Evolutionary conservation across 805 yeast genomes (phyloP).

Genomic region (Hyphopichia homilentoma): DNA sequence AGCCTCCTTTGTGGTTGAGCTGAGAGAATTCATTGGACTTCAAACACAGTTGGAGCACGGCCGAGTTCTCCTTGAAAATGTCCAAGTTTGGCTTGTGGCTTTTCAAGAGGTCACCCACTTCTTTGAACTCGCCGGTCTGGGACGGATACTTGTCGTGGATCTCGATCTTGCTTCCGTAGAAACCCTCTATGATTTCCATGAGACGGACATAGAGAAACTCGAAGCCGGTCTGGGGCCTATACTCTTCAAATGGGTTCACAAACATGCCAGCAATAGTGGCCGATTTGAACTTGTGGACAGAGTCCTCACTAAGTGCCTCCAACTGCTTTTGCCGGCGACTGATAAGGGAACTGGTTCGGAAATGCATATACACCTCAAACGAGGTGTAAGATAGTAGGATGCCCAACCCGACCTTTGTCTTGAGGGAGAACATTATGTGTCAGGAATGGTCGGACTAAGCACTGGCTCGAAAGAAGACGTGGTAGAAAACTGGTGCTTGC

Average conservation of each 20-base stretch:
- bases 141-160: slow-evolving; percentile 29
- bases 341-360: slow-evolving; percentile 53
- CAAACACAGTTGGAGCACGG: slow-evolving; percentile 24
- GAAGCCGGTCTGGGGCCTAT: slow-evolving; percentile 82
- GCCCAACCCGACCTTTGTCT: slow-evolving; percentile 40
- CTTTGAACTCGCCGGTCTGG: slow-evolving; percentile 48
- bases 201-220: slow-evolving; percentile 77
- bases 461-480: no score
- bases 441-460: no score
- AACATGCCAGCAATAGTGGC: slow-evolving; percentile 64
- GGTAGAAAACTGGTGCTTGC: no score
- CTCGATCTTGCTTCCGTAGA: slow-evolving; percentile 35
- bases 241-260: slow-evolving; percentile 89
- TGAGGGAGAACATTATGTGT: slow-evolving; percentile 24
- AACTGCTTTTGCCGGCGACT: slow-evolving; percentile 34
- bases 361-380: slow-evolving; percentile 59
- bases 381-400: slow-evolving; percentile 55
- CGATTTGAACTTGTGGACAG: slow-evolving; percentile 25
- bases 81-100: slow-evolving; percentile 54
- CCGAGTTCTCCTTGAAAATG: slow-evolving; percentile 33
- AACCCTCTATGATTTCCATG: slow-evolving; percentile 62
- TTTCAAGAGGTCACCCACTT: slow-evolving; percentile 57
- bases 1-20: slow-evolving; percentile 7
- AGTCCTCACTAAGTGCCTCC: slow-evolving; percentile 8
- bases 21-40: slow-evolving; percentile 13